Conservation (phyloP, 306 rosid species). For the Dalbergia cultrata region DNA sequence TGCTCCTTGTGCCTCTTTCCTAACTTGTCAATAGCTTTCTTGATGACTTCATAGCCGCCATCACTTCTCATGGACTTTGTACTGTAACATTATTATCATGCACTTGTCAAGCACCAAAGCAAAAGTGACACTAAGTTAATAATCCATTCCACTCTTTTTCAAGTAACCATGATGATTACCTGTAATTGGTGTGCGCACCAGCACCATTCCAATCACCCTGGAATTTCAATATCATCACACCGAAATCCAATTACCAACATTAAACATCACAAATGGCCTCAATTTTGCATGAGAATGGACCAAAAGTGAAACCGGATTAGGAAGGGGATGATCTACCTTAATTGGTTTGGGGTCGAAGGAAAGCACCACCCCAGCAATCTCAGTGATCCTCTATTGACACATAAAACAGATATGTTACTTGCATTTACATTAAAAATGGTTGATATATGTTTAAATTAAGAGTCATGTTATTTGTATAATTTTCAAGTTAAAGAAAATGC, state of each 20-base stretch:
- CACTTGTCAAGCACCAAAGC: not conserved
- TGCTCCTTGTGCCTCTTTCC: conserved; percentile 81
- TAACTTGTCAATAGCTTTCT: conserved; percentile 80
- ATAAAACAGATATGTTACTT: not conserved
- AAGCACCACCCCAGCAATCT: conserved; percentile 83
- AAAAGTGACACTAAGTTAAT: not conserved
- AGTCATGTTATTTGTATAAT: too few species aligned
- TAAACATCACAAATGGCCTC: not conserved
- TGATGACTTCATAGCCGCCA: conserved; percentile 86
- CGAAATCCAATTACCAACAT: not conserved
- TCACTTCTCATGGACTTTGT: conserved; percentile 83
- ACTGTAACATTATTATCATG: conserved; percentile 49
- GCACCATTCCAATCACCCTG: conserved; percentile 99
- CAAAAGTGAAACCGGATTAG: not conserved
- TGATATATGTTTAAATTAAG: too few species aligned
- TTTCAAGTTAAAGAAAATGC: too few species aligned
- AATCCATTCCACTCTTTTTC: not conserved
- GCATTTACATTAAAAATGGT: not conserved
- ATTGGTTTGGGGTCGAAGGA: conserved; percentile 96
- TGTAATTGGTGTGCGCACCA: conserved; percentile 97
- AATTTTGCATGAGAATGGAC: not conserved
- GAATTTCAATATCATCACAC: conserved; percentile 7
- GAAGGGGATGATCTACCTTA: conserved; percentile 51
- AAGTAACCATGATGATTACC: conserved; percentile 48
- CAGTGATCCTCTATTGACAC: conserved; percentile 82